Evolutionary conservation across 2,329 filamentous ascomycete genomes (phyloP).

Genomic region (Xylogone sp.): DNA sequence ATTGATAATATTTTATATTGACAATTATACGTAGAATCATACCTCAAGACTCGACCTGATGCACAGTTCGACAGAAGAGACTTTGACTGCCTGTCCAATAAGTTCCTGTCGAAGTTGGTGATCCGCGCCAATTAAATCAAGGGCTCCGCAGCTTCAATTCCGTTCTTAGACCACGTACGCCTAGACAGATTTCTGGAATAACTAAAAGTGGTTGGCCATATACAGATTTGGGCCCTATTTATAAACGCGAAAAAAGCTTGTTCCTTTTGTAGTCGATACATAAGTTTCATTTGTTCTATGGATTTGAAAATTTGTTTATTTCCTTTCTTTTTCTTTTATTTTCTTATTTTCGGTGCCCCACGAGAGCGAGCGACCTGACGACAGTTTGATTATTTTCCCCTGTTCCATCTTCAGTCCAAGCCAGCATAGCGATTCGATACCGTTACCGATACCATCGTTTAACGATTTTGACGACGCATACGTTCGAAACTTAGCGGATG

Average conservation of each 20-base stretch:
- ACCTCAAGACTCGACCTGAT: constrained; percentile 71
- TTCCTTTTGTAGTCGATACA: constrained; percentile 18
- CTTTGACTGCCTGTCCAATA: constrained; percentile 95
- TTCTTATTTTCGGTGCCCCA: constrained; percentile 3
- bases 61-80: constrained; percentile 86
- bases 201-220: not conserved
- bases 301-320: too few species aligned
- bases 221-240: constrained; percentile 2
- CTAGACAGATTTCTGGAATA: not conserved
- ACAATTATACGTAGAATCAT: constrained; percentile 65
- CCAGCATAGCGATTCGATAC: constrained; percentile 22
- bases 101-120: constrained; percentile 93
- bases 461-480: constrained; percentile 13
- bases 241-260: constrained; percentile 8
- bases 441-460: constrained; percentile 21
- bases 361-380: not conserved
- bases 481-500: constrained; percentile 6
- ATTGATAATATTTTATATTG: constrained; percentile 29
- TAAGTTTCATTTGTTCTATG: constrained; percentile 16
- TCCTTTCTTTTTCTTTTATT: constrained; percentile 4
- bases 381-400: constrained; percentile 7
- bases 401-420: constrained; percentile 8
- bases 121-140: constrained; percentile 77
- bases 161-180: not conserved
- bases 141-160: not conserved